Percentiles rank a stretch among this genome's conserved stretches.
Evolutionary conservation across 768 basidiomycete species (phyloP).

Genomic region (Podaxis rugospora): DNA sequence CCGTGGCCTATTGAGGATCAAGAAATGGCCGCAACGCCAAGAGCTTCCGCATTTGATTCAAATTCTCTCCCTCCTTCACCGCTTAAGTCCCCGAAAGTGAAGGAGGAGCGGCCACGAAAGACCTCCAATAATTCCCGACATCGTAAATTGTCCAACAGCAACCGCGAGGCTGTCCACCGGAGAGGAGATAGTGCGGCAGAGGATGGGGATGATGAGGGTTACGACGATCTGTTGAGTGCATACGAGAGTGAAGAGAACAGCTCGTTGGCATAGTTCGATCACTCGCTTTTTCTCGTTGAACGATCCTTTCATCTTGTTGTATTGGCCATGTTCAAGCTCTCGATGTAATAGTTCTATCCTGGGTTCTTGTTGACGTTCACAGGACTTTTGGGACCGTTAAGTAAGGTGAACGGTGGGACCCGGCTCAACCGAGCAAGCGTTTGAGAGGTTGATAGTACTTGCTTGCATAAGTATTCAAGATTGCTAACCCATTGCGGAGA

Average conservation of each 20-base stretch:
- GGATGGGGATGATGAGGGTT: conserved; percentile 75
- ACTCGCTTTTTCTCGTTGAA: not conserved
- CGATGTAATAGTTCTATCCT: not conserved
- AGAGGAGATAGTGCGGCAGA: conserved; percentile 63
- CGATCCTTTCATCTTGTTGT: not conserved
- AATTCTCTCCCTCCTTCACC: conserved; percentile 26
- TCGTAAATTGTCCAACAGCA: conserved; percentile 47
- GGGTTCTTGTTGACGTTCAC: no score
- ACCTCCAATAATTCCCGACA: conserved; percentile 29
- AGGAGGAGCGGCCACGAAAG: conserved; percentile 26
- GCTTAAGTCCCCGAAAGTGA: conserved; percentile 23
- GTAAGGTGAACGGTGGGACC: no score
- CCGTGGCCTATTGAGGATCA: conserved; percentile 49
- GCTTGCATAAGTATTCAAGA: no score
- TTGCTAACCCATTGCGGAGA: no score
- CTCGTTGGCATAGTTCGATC: not conserved
- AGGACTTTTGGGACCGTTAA: no score
- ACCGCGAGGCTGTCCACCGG: conserved; percentile 27
- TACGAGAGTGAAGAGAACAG: conserved; percentile 68
- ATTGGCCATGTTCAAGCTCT: not conserved
- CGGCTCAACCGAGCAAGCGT: no score
- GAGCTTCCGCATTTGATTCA: conserved; percentile 42
- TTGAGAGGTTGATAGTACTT: no score
- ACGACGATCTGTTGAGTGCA: conserved; percentile 73
- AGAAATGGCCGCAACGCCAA: conserved; percentile 54